Conservation (phyloP, 2,329 filamentous ascomycete genomes). For the Alternaria alternata region DNA sequence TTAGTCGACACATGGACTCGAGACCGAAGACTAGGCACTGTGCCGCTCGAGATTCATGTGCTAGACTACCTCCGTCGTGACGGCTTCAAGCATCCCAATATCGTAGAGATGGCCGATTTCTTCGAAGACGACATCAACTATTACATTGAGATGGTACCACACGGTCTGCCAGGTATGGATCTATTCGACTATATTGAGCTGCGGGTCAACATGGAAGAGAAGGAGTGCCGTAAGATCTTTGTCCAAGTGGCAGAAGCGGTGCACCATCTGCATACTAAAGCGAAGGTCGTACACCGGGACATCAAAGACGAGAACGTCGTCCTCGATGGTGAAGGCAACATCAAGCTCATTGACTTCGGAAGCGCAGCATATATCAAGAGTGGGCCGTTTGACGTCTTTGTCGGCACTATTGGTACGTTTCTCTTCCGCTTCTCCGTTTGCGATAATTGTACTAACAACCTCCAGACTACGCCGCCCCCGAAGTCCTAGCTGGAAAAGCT, state of each 20-base stretch:
- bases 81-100: constrained; percentile 69
- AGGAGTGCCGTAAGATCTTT: constrained; percentile 93
- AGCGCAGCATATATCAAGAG: constrained; percentile 98
- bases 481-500: constrained; percentile 89
- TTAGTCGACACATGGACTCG: constrained; percentile 98
- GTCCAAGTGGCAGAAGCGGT: constrained; percentile 89
- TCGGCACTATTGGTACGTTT: constrained; percentile 90
- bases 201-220: constrained; percentile 93
- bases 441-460: constrained; percentile 13
- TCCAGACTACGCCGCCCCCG: constrained; percentile 95
- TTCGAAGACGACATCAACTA: constrained; percentile 88
- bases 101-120: constrained; percentile 74
- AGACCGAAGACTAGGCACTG: constrained; percentile 89
- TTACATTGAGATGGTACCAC: constrained; percentile 98
- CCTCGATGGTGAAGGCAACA: constrained; percentile 90
- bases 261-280: constrained; percentile 89
- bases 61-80: constrained; percentile 88
- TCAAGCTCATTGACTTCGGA: constrained; percentile 98
- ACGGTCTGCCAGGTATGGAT: constrained; percentile 96
- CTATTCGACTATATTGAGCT: constrained; percentile 99
- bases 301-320: constrained; percentile 99
- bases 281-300: constrained; percentile 92
- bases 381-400: constrained; percentile 98
- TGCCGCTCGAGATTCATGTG: constrained; percentile 96
- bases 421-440: not conserved